These are phyloP conservation scores for Anastatica hierochuntica DNA, from an alignment of 345 rosid genomes.

Conservation along the genomic window DNA sequence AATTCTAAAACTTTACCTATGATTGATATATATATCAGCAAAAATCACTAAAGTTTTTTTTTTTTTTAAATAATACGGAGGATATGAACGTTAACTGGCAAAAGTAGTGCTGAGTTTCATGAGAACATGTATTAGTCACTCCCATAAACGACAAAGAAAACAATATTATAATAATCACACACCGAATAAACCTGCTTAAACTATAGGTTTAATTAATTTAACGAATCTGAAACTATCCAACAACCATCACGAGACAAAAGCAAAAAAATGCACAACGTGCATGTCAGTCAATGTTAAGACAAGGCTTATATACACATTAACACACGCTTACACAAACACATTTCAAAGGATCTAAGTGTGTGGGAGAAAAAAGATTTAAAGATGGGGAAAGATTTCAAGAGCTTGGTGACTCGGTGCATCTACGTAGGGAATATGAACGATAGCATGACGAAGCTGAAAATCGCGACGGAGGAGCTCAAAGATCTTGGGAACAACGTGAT, in stretches of 20 bases:
- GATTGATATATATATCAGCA: too few species aligned
- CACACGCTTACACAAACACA: not conserved
- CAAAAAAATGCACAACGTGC: conserved; percentile 14
- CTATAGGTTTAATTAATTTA: not conserved
- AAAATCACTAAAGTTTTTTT: too few species aligned
- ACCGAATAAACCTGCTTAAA: not conserved
- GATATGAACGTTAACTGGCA: not conserved
- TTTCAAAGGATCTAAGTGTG: not conserved
- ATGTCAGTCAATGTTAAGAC: conserved; percentile 11
- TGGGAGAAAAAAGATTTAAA: not conserved
- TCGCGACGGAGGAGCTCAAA: conserved; percentile 21
- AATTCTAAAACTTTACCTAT: too few species aligned
- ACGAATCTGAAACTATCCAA: not conserved
- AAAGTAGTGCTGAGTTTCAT: conserved; percentile 25
- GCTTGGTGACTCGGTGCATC: conserved; percentile 25
- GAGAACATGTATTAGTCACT: conserved; percentile 22
- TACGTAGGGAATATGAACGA: conserved; percentile 21
- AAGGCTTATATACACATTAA: not conserved
- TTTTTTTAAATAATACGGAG: too few species aligned
- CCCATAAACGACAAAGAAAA: not conserved
- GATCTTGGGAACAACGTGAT: conserved; percentile 18
- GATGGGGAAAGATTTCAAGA: conserved; percentile 28
- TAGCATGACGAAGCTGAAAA: conserved; percentile 16
- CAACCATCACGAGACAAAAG: conserved; percentile 7
- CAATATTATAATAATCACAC: not conserved